phyloP scores from a whole-genome alignment of 2,329 filamentous ascomycete species.

The Alternaria rosae region DNA sequence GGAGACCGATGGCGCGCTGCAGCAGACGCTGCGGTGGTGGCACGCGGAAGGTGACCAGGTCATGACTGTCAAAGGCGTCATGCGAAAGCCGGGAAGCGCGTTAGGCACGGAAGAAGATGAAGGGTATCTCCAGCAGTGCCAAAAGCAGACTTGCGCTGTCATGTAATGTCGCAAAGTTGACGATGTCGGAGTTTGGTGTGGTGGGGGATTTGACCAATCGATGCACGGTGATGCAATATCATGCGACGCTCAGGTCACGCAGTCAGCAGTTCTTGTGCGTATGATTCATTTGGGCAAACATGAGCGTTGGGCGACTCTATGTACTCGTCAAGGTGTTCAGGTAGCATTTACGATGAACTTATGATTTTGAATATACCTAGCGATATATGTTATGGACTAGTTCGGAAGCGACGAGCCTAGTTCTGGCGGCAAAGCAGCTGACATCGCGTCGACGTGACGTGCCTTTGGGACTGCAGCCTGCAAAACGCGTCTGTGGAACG shows the following conservation, averaged over 20 bases:
- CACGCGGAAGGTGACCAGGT: slow-evolving; percentile 85
- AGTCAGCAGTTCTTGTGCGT: slow-evolving; percentile 28
- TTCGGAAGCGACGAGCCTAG: slow-evolving; percentile 1
- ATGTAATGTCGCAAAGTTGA: slow-evolving; percentile 45
- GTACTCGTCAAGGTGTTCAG: not conserved
- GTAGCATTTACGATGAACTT: not conserved
- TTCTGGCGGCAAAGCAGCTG: slow-evolving; percentile 27
- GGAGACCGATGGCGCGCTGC: slow-evolving; percentile 70
- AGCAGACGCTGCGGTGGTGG: slow-evolving; percentile 91
- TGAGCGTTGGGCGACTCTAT: not conserved
- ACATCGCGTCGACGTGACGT: slow-evolving; percentile 30
- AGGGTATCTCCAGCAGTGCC: slow-evolving; percentile 75
- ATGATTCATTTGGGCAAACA: slow-evolving; percentile 7
- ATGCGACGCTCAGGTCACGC: slow-evolving; percentile 42
- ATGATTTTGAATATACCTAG: not conserved
- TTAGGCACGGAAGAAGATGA: slow-evolving; percentile 71
- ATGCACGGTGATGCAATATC: slow-evolving; percentile 35
- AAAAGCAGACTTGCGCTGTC: slow-evolving; percentile 53
- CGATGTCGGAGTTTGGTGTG: slow-evolving; percentile 15
- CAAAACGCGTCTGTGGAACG: slow-evolving; percentile 22
- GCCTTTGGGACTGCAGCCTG: slow-evolving; percentile 19
- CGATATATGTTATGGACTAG: not conserved
- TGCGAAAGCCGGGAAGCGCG: slow-evolving; percentile 61
- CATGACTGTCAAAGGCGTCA: slow-evolving; percentile 76
- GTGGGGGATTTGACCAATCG: slow-evolving; percentile 9